phyloP scores from a whole-genome alignment of 257 asterid genomes.

The Nicotiana attenuata region DNA sequence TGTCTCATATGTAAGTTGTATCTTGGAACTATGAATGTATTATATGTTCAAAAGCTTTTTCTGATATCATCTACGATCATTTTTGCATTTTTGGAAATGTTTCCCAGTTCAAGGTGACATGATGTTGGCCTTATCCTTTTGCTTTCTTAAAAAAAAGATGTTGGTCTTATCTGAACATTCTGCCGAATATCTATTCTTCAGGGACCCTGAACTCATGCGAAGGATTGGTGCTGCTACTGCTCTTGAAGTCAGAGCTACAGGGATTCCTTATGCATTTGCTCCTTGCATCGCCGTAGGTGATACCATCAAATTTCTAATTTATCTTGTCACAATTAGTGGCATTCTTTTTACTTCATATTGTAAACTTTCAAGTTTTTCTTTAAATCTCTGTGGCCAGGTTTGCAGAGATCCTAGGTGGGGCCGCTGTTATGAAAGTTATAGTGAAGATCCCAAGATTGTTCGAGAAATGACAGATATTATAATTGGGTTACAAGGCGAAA shows the following conservation, averaged over 20 bases:
- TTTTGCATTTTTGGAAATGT: background rate
- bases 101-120: background rate
- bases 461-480: conserved; percentile 80
- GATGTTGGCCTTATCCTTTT: background rate
- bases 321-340: background rate
- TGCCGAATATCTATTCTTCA: conserved; percentile 16
- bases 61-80: background rate
- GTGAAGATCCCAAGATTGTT: conserved; percentile 83
- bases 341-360: conserved; percentile 4
- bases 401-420: conserved; percentile 99
- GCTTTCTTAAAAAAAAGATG: background rate
- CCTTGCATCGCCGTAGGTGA: conserved; percentile 89
- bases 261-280: conserved; percentile 83
- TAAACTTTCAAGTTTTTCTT: background rate
- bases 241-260: conserved; percentile 80
- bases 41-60: background rate
- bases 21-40: background rate
- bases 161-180: background rate
- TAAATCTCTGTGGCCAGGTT: conserved; percentile 37
- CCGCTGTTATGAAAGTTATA: conserved; percentile 87
- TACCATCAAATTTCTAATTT: conserved; percentile 7
- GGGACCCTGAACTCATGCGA: conserved; percentile 70
- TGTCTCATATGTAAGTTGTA: background rate
- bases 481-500: conserved; percentile 82
- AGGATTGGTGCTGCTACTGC: conserved; percentile 91